Evolutionary conservation across 2,329 filamentous ascomycete genomes (phyloP).

Genomic region (Pezicula neosporulosa): DNA sequence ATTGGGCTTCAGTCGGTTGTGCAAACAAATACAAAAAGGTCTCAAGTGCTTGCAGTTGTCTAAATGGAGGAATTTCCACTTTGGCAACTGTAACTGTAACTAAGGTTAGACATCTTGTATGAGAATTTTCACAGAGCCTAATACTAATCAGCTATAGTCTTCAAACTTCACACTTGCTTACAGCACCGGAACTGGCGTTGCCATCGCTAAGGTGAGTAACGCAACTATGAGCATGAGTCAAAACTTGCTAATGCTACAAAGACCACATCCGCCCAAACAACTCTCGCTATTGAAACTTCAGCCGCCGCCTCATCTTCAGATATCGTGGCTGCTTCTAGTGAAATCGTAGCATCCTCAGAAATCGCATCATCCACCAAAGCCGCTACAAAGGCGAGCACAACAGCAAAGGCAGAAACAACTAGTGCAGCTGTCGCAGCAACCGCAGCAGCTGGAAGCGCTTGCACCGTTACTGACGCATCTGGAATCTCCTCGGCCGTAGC

Average conservation of each 20-base stretch:
- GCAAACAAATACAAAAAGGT: constrained; percentile 11
- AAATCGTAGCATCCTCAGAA: background rate
- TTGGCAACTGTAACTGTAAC: background rate
- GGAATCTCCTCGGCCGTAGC: constrained; percentile 38
- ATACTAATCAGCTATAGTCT: background rate
- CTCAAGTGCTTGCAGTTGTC: constrained; percentile 14
- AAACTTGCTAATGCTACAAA: background rate
- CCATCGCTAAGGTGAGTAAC: background rate
- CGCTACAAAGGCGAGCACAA: background rate
- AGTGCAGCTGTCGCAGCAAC: background rate
- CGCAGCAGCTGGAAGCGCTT: constrained; percentile 28
- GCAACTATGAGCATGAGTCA: too few species aligned
- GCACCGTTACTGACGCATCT: constrained; percentile 50
- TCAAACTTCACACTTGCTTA: background rate
- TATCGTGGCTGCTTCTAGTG: background rate
- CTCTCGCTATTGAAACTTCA: background rate
- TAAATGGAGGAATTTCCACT: background rate
- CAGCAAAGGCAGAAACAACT: background rate
- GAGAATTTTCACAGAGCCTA: too few species aligned
- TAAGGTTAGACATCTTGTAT: background rate
- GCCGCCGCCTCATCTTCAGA: background rate
- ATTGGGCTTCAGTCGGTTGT: constrained; percentile 4
- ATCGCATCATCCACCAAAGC: background rate
- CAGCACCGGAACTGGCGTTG: background rate
- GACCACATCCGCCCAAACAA: background rate